Evolutionary conservation across 2,329 filamentous ascomycete genomes (phyloP), one percentile per base, ranked within the genome.

Genomic region (Botrytis medusae): DNA sequence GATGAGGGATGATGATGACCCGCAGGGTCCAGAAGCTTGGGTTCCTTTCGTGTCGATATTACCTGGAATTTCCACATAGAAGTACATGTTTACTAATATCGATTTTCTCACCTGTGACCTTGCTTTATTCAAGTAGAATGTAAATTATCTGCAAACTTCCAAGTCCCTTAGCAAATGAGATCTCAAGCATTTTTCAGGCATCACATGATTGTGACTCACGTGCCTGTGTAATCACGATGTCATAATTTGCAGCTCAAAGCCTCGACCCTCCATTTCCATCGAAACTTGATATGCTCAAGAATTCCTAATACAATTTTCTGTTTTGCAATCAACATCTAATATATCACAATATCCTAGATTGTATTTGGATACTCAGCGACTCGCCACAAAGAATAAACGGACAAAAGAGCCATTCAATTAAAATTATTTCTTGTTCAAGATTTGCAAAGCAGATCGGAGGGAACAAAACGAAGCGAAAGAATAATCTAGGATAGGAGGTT

Each of bases 11-110:
- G 37, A 63, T 2, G 16, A 54, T 54, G n/a, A 6, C 1, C n/a
- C 18, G 14, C 14, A 54, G 7, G 7, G 18, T 29, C 14, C 14
- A 29, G n/a, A 16, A 54, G 51, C 51, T 16, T 54, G 12, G 48
- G 48, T 44, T 54, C 6, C 14, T n/a, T 29, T 6, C 25, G 18
- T 18, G 14, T 29, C 4, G 6, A 29, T 18, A 32, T 18, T 2
- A 18, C 2, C 3, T 18, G n/a, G 2, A 0, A 29, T 29, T 29
- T 6, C 7, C 14, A 18, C 14, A 57, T 2, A 3, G 14, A 18
- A 29, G 29, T 6, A 29, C 0, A 4, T 8, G 4, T 57, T 18
- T 9, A 9, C 8, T 32, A 18, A 4, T 3, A 29, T 18, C 18
- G n/a, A 4, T 18, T 18, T 57, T 3, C 16, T 4, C 6, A 32